A percentile compares a stretch with the other conserved stretches of the same genome.
Conservation (phyloP, 2,329 filamentous ascomycete species). For the Zasmidium angulare region DNA sequence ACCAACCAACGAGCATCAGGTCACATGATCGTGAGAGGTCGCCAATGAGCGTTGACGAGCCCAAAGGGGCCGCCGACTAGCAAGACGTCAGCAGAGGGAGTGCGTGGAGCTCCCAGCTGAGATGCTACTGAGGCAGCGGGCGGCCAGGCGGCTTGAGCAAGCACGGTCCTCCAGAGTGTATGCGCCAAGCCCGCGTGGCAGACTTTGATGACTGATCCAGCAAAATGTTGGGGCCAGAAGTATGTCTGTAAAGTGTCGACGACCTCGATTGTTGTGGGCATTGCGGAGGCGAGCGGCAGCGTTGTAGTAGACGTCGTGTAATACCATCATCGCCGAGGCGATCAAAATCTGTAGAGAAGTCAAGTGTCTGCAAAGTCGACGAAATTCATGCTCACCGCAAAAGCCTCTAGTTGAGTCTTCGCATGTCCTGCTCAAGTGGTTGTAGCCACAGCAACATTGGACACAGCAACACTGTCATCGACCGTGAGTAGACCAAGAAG, state of each 20-base stretch:
- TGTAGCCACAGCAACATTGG: too few species aligned
- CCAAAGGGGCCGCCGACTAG: neutral
- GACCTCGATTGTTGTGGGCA: neutral
- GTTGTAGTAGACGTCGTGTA: neutral
- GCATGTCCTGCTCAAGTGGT: too few species aligned
- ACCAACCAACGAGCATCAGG: neutral
- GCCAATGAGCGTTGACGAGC: neutral
- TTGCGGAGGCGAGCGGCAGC: neutral
- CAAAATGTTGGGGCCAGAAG: too few species aligned
- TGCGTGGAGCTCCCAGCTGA: neutral
- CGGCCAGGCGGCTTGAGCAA: neutral
- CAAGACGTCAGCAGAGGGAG: neutral
- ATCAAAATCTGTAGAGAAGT: neutral
- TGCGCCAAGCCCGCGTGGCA: neutral
- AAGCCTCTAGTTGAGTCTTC: too few species aligned
- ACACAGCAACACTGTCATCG: too few species aligned
- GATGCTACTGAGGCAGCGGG: neutral
- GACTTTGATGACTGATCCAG: neutral
- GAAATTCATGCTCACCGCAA: too few species aligned
- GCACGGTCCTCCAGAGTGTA: neutral
- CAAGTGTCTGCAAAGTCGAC: too few species aligned
- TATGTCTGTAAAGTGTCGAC: too few species aligned
- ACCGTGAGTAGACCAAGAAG: too few species aligned
- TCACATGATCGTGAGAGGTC: neutral
- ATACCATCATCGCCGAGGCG: neutral